Percentiles rank a stretch among this genome's conserved stretches.
Evolutionary conservation across 2,329 filamentous ascomycete genomes (phyloP).

Genomic region (Endocalyx cinctus): DNA sequence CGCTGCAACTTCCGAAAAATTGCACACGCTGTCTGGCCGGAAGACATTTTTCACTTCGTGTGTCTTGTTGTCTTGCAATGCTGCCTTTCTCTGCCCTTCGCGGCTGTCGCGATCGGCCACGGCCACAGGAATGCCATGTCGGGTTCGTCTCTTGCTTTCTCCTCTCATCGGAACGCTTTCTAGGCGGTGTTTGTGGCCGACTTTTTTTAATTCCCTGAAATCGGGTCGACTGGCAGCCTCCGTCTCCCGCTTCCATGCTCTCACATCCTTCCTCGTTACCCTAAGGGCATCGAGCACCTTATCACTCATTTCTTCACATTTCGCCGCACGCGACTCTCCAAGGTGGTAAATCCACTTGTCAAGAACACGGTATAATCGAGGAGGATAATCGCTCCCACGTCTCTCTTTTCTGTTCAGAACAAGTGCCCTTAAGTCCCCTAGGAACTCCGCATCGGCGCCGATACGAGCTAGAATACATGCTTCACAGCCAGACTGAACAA

Average conservation of each 20-base stretch:
- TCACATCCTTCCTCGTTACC: conserved; percentile 11
- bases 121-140: conserved; percentile 22
- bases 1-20: conserved; percentile 7
- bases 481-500: conserved; percentile 39
- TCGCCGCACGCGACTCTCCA: conserved; percentile 12
- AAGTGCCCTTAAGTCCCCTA: conserved; percentile 42
- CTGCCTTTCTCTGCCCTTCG: conserved; percentile 14
- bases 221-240: conserved; percentile 6
- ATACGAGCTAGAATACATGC: conserved; percentile 49
- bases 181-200: conserved; percentile 4
- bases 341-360: conserved; percentile 40
- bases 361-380: conserved; percentile 35
- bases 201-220: conserved; percentile 16
- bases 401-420: conserved; percentile 34
- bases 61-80: conserved; percentile 6
- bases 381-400: conserved; percentile 12
- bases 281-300: conserved; percentile 15
- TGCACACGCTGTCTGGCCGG: conserved; percentile 20
- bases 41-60: conserved; percentile 17
- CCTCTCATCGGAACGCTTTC: conserved; percentile 8
- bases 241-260: conserved; percentile 13
- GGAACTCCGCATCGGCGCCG: conserved; percentile 35
- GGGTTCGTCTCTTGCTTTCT: conserved; percentile 13
- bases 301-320: conserved; percentile 17
- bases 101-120: conserved; percentile 13